phyloP scores from a whole-genome alignment of 139 green algal species.

The Picochlorum sp. region DNA sequence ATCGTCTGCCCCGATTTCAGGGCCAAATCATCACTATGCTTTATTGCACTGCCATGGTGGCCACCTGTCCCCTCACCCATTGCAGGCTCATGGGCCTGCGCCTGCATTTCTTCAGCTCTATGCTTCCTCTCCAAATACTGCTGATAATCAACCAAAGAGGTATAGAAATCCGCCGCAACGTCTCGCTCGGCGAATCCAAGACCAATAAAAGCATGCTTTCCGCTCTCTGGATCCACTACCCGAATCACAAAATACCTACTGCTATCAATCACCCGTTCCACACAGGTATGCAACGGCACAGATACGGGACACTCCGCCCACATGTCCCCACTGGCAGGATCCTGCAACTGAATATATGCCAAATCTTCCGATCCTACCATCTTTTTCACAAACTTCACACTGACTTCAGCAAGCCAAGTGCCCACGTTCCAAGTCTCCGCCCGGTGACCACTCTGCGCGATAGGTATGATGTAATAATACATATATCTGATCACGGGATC shows the following conservation, averaged over 20 bases:
- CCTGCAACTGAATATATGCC: slow-evolving; percentile 20
- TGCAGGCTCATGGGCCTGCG: neutral
- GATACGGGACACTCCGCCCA: slow-evolving; percentile 69
- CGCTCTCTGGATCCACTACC: slow-evolving; percentile 40
- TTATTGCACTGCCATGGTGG: neutral
- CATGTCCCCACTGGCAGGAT: slow-evolving; percentile 38
- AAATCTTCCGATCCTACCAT: slow-evolving; percentile 17
- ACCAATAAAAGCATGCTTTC: slow-evolving; percentile 60
- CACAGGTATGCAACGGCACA: slow-evolving; percentile 28
- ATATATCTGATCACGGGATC: neutral
- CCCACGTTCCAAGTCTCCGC: slow-evolving; percentile 64
- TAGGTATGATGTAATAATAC: neutral
- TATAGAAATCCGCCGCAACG: slow-evolving; percentile 55
- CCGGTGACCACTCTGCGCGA: slow-evolving; percentile 36
- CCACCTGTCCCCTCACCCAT: neutral
- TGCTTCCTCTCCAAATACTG: slow-evolving; percentile 48
- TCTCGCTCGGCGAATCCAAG: slow-evolving; percentile 52
- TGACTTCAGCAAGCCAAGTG: slow-evolving; percentile 49
- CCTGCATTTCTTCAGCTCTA: slow-evolving; percentile 37
- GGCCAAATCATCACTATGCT: neutral
- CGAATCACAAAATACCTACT: slow-evolving; percentile 57
- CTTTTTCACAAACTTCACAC: slow-evolving; percentile 12
- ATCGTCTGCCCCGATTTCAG: slow-evolving; percentile 13
- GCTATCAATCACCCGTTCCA: slow-evolving; percentile 67
- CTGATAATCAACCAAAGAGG: slow-evolving; percentile 59